A percentile compares a stretch with the other conserved stretches of the same genome.
These are phyloP conservation scores for Rhizophagus sp. DNA, from an alignment of 192 early-diverging fungal genomes.

Conservation along the genomic window DNA sequence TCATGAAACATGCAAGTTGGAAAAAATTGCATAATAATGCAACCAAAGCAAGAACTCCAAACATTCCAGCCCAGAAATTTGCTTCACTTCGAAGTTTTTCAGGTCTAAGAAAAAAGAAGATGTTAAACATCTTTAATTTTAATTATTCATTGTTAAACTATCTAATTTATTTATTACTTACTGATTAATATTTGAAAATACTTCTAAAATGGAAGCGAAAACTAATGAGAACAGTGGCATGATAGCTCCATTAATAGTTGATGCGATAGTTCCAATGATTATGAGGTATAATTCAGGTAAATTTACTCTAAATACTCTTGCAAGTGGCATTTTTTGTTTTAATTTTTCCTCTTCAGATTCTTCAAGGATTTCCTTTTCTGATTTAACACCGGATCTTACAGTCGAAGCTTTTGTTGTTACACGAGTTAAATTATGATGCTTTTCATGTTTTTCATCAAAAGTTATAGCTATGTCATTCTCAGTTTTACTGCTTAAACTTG, in stretches of 20 bases:
- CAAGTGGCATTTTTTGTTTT: slow-evolving; percentile 56
- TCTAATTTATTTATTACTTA: not conserved
- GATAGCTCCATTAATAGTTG: slow-evolving; percentile 68
- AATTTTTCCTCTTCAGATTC: slow-evolving; percentile 39
- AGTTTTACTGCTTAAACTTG: slow-evolving; percentile 28
- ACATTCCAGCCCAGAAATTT: slow-evolving; percentile 38
- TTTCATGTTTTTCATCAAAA: slow-evolving; percentile 38
- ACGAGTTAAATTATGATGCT: slow-evolving; percentile 36
- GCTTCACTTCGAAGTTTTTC: slow-evolving; percentile 28
- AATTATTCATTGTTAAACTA: slow-evolving; percentile 48
- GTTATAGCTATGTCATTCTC: slow-evolving; percentile 33
- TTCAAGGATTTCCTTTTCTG: slow-evolving; percentile 40
- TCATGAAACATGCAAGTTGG: slow-evolving; percentile 49
- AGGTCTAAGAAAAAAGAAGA: not conserved
- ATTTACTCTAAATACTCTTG: slow-evolving; percentile 53
- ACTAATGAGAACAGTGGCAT: slow-evolving; percentile 80
- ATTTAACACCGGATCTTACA: slow-evolving; percentile 44
- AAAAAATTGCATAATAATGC: slow-evolving; percentile 35
- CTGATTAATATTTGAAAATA: slow-evolving; percentile 15
- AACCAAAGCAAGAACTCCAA: slow-evolving; percentile 37
- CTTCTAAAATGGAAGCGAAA: slow-evolving; percentile 35
- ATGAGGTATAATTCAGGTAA: slow-evolving; percentile 54
- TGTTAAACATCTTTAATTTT: slow-evolving; percentile 41
- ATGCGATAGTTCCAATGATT: slow-evolving; percentile 57
- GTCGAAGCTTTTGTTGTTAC: slow-evolving; percentile 45